Conservation (phyloP, 371 early-diverging fungal genomes). For the Rhizopus sp. region DNA sequence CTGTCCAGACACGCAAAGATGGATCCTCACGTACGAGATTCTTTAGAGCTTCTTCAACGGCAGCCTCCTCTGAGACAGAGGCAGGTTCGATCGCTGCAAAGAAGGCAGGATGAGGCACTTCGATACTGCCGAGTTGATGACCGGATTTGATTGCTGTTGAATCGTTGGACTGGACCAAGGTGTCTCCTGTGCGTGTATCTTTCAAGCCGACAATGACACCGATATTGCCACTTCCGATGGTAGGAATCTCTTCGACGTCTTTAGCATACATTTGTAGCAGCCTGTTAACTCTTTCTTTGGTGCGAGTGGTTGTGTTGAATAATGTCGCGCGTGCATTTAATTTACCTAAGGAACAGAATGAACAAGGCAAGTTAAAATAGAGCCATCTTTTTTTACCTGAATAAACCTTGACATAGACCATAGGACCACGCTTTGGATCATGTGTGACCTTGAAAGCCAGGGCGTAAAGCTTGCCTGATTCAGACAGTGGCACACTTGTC, state of each 20-base stretch:
- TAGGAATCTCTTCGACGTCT: slow-evolving; percentile 83
- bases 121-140: slow-evolving; percentile 71
- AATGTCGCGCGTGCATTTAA: slow-evolving; percentile 69
- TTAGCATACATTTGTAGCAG: slow-evolving; percentile 93
- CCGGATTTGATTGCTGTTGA: slow-evolving; percentile 42
- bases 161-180: slow-evolving; percentile 68
- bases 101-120: slow-evolving; percentile 92
- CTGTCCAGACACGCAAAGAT: slow-evolving; percentile 71
- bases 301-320: slow-evolving; percentile 64
- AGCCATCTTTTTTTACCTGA: slow-evolving; percentile 58
- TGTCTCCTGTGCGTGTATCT: slow-evolving; percentile 91
- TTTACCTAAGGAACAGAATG: slow-evolving; percentile 34
- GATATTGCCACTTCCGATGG: slow-evolving; percentile 83
- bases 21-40: slow-evolving; percentile 89
- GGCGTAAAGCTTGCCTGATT: slow-evolving; percentile 70
- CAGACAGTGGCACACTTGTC: slow-evolving; percentile 37
- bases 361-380: background rate
- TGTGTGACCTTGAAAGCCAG: slow-evolving; percentile 94
- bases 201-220: slow-evolving; percentile 89
- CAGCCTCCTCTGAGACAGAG: slow-evolving; percentile 77
- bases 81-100: slow-evolving; percentile 83
- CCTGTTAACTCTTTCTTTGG: slow-evolving; percentile 84
- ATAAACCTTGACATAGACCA: slow-evolving; percentile 95
- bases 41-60: slow-evolving; percentile 75
- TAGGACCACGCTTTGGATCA: slow-evolving; percentile 80